Evolutionary conservation across 805 yeast genomes (phyloP).

Genomic region (Kodamaea hsintzibuensis): DNA sequence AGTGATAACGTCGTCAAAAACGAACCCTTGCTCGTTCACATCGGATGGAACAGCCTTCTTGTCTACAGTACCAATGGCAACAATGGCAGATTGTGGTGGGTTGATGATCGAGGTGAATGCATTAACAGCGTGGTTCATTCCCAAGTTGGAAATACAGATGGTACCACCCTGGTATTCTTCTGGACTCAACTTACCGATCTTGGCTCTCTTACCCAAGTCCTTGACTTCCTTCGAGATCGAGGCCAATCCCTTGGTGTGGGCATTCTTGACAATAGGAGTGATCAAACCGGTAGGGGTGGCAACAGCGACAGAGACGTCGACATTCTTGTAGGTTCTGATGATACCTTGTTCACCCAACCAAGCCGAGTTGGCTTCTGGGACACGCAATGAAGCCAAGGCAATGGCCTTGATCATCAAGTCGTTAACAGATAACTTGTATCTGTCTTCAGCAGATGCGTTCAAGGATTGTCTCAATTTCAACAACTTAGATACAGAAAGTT

Average conservation of each 20-base stretch:
- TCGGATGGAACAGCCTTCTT: slow-evolving; percentile 92
- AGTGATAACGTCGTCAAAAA: slow-evolving; percentile 87
- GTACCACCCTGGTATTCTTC: slow-evolving; percentile 99
- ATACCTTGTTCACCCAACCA: slow-evolving; percentile 89
- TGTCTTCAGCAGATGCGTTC: slow-evolving; percentile 80
- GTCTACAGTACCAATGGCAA: slow-evolving; percentile 92
- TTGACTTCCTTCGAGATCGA: slow-evolving; percentile 81
- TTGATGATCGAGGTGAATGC: slow-evolving; percentile 95
- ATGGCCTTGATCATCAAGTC: slow-evolving; percentile 94
- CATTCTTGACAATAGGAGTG: slow-evolving; percentile 92
- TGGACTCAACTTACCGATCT: slow-evolving; percentile 87
- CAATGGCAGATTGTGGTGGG: slow-evolving; percentile 94
- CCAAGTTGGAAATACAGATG: slow-evolving; percentile 96
- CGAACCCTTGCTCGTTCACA: slow-evolving; percentile 86
- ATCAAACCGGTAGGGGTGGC: slow-evolving; percentile 97
- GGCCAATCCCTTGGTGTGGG: slow-evolving; percentile 83
- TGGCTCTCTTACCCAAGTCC: slow-evolving; percentile 95
- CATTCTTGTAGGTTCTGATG: slow-evolving; percentile 87
- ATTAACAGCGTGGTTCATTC: slow-evolving; percentile 95
- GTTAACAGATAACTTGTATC: slow-evolving; percentile 89
- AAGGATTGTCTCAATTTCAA: slow-evolving; percentile 89
- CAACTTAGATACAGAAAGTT: slow-evolving; percentile 83
- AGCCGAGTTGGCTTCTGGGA: slow-evolving; percentile 91
- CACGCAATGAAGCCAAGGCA: slow-evolving; percentile 84
- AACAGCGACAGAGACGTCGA: slow-evolving; percentile 97